Conservation (phyloP, 352 stramenopile species). For the Phytophthora meadii region DNA sequence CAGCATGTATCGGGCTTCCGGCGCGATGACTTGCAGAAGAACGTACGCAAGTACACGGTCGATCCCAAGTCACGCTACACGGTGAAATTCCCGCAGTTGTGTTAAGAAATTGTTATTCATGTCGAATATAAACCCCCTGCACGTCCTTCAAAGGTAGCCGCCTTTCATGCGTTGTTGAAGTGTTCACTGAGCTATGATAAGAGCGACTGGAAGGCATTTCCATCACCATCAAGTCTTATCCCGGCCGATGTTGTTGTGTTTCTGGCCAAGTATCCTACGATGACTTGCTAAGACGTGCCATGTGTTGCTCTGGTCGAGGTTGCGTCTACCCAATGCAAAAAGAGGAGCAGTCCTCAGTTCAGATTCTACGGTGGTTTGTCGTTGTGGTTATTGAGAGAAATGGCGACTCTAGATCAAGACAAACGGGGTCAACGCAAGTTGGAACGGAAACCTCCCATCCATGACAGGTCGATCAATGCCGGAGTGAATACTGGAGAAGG, state of each 20-base stretch:
- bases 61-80: conserved; percentile 80
- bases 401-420: conserved; percentile 13
- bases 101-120: conserved; percentile 30
- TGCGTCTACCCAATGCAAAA: background rate
- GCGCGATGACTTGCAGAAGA: conserved; percentile 80
- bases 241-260: background rate
- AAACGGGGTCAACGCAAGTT: conserved; percentile 6
- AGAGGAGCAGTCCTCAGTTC: conserved; percentile 16
- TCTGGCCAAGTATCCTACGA: background rate
- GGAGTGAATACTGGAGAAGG: conserved; percentile 57
- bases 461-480: background rate
- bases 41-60: conserved; percentile 84
- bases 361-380: conserved; percentile 21
- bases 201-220: background rate
- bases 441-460: conserved; percentile 12
- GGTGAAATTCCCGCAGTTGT: conserved; percentile 75
- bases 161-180: too few species aligned
- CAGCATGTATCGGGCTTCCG: conserved; percentile 81
- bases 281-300: conserved; percentile 15
- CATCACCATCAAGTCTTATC: conserved; percentile 20
- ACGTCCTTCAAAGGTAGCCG: conserved; percentile 1
- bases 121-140: conserved; percentile 26
- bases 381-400: conserved; percentile 1
- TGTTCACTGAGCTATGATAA: background rate
- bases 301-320: background rate